Base-by-base conservation (phyloP, 108 stramenopile genomes). In the Schizochytrium sp. region DNA sequence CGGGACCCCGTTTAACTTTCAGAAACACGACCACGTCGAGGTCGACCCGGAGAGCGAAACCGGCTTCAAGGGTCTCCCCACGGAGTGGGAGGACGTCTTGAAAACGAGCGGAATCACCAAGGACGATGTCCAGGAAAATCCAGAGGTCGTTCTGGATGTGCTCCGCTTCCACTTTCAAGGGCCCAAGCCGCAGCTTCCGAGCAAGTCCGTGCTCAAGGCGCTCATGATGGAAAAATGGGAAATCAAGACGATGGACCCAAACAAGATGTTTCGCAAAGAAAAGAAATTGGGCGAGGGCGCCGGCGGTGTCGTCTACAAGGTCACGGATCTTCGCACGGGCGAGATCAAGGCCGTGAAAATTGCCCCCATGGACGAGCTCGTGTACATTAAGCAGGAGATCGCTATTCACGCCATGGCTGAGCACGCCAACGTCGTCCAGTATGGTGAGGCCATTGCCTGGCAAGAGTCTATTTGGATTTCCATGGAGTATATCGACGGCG, bases 151-250 rank as follows among this genome's bases (percentile, higher is more conserved):
- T 23, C 90, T 95, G 55, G 94, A 94, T 47, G 94, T 91, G 16
- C 88, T 95, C 18, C 91, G 89, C 14, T 92, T 94, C 51, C 93
- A 94, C 92, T 94, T 95, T 87, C 91, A 94, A 28, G 95, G 95
- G 4, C 90, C 93, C 2, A 88, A 87, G 41, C 92, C 93, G 5
- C 60, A 53, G 19, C 58, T 91, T 29, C 92, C 92, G 0, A 71
- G 57, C 12, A 57, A 58, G 14, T 44, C 28, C 5, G 58, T 69
- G 41, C 60, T 91, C 58, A 45, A 91, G 58, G 57, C n/a, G 5
- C 57, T 57, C 23, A 72, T 91, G 44, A 44, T 44, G 4, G 57
- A 90, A 57, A 92, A 92, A 23, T 47, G 91, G n/a, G 43, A 90
- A 10, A 90, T 95, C 58, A 93, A 89, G 43, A 58, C 58, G 29